phyloP scores from a whole-genome alignment of 164 flowering plant species.

The Umbilicus rupestris region DNA sequence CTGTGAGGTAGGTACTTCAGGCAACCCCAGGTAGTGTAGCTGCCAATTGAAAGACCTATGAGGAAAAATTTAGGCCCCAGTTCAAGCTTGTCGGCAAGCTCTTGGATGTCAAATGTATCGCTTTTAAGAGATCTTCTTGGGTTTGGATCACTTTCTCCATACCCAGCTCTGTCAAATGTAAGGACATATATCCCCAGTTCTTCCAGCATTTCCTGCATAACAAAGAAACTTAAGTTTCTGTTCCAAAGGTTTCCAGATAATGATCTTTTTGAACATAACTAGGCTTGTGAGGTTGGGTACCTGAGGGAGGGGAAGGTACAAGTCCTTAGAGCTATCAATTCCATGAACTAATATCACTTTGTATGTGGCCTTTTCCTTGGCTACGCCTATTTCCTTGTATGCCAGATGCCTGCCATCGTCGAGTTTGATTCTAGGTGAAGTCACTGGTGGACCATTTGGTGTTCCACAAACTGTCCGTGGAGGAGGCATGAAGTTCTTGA shows the following conservation, averaged over 20 bases:
- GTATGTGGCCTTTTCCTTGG: constrained; percentile 30
- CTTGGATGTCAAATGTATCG: constrained; percentile 18
- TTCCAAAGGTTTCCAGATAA: too few species aligned
- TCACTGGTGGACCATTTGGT: constrained; percentile 20
- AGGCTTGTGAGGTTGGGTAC: too few species aligned
- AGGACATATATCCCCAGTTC: constrained; percentile 14
- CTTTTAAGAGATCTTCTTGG: constrained; percentile 18
- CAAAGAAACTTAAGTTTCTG: not conserved
- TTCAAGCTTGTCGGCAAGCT: constrained; percentile 20
- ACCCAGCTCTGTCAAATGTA: constrained; percentile 21
- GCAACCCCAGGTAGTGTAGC: constrained; percentile 22
- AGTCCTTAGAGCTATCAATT: constrained; percentile 32
- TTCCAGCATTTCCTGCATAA: constrained; percentile 14
- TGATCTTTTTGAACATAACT: too few species aligned
- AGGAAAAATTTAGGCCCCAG: constrained; percentile 20
- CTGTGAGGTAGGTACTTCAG: constrained; percentile 39
- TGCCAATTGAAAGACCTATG: constrained; percentile 28
- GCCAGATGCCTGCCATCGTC: constrained; percentile 42
- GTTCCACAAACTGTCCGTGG: constrained; percentile 16
- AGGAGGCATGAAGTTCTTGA: constrained; percentile 11
- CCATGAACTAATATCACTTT: constrained; percentile 46
- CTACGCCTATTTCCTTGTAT: constrained; percentile 42
- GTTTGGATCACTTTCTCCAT: constrained; percentile 25
- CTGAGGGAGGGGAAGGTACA: constrained; percentile 26
- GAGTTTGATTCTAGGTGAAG: constrained; percentile 30